A percentile compares a stretch with the other conserved stretches of the same genome.
Conservation (phyloP, 192 early-diverging fungal species). For the Gigaspora rosea region DNA sequence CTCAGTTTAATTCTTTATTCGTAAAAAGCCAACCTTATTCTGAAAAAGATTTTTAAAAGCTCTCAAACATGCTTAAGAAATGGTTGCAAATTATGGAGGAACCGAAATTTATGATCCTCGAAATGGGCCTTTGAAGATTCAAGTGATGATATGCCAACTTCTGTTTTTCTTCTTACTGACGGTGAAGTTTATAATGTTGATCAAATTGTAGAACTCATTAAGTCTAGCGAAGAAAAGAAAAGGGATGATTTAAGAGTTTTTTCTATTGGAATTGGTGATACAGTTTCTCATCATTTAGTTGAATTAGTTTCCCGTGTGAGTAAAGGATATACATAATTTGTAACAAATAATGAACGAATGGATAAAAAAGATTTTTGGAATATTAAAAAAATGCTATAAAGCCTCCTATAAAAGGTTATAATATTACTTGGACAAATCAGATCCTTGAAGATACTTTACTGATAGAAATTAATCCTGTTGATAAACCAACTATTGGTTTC, state of each 20-base stretch:
- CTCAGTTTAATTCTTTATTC: constrained; percentile 40
- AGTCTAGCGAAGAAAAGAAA: constrained; percentile 9
- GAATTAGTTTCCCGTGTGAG: constrained; percentile 51
- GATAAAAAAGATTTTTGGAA: constrained; percentile 54
- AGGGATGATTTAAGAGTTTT: constrained; percentile 45
- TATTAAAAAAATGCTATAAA: constrained; percentile 53
- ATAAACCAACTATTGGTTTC: background rate
- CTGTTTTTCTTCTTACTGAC: constrained; percentile 40
- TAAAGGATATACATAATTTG: constrained; percentile 50
- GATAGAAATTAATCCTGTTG: background rate
- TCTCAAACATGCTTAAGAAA: constrained; percentile 23
- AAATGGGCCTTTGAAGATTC: too few species aligned
- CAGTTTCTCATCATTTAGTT: constrained; percentile 53
- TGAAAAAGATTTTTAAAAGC: constrained; percentile 42
- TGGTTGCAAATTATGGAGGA: constrained; percentile 50
- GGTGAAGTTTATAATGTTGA: constrained; percentile 53
- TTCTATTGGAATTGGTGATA: constrained; percentile 49
- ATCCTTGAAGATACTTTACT: too few species aligned
- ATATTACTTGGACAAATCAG: constrained; percentile 34
- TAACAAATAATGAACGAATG: constrained; percentile 5
- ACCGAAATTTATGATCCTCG: constrained; percentile 32
- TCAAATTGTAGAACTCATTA: constrained; percentile 38
- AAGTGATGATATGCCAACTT: too few species aligned
- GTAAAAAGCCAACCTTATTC: constrained; percentile 39
- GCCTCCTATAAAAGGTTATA: constrained; percentile 47